Conservation (phyloP, 768 basidiomycete genomes). For the Pleurotus ostreatus region DNA sequence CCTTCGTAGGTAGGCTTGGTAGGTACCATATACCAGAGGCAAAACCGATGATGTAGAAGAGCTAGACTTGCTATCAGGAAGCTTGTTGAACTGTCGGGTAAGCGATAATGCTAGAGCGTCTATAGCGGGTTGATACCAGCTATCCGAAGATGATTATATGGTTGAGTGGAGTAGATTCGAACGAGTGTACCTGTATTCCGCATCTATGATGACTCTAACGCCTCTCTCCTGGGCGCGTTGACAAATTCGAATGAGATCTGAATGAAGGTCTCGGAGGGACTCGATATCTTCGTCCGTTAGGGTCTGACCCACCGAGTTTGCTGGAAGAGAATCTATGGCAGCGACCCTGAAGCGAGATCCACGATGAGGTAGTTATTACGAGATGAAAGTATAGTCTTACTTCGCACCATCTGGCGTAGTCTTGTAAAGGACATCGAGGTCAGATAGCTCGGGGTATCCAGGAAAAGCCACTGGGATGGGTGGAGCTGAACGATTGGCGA, state of each 20-base stretch:
- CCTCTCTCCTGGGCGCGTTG: slow-evolving; percentile 53
- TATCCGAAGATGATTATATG: background rate
- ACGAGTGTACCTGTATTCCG: slow-evolving; percentile 64
- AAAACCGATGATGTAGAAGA: slow-evolving; percentile 30
- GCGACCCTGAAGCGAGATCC: too few species aligned
- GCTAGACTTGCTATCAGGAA: slow-evolving; percentile 14
- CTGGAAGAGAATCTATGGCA: background rate
- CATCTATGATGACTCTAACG: slow-evolving; percentile 76
- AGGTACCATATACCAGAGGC: slow-evolving; percentile 81
- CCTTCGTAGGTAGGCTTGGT: slow-evolving; percentile 85
- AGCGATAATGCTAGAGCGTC: slow-evolving; percentile 76
- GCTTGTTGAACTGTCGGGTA: slow-evolving; percentile 74
- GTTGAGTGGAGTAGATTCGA: background rate
- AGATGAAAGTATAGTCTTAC: background rate
- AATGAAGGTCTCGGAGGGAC: slow-evolving; percentile 56
- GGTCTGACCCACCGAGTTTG: background rate
- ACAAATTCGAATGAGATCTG: slow-evolving; percentile 64
- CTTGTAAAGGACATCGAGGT: slow-evolving; percentile 47
- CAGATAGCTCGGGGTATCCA: slow-evolving; percentile 56
- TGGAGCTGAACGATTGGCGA: slow-evolving; percentile 27
- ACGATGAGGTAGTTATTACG: background rate
- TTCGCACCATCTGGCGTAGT: background rate
- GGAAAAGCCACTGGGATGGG: slow-evolving; percentile 53
- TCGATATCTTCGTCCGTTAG: slow-evolving; percentile 55
- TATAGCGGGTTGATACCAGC: slow-evolving; percentile 54